phyloP scores from a whole-genome alignment of 352 stramenopile genomes.

The Phytophthora sansomeana region DNA sequence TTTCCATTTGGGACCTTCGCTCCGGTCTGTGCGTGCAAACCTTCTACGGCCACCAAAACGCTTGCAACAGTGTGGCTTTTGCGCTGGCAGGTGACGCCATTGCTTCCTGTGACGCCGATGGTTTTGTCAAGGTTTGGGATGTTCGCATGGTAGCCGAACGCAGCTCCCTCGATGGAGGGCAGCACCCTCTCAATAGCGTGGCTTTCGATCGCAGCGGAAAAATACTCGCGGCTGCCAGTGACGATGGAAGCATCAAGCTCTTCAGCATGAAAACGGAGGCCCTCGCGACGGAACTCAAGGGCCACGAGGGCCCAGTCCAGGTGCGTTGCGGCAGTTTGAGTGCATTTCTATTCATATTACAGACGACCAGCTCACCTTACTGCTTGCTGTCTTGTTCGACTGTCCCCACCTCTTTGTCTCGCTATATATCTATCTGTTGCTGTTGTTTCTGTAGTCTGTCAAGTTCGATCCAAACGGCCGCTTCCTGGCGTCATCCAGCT shows the following conservation, averaged over 20 bases:
- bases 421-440: slow-evolving; percentile 36
- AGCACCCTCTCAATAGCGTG: slow-evolving; percentile 93
- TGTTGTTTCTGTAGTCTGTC: slow-evolving; percentile 68
- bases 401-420: slow-evolving; percentile 14
- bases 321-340: slow-evolving; percentile 45
- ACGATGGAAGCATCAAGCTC: slow-evolving; percentile 92
- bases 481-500: slow-evolving; percentile 92
- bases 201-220: slow-evolving; percentile 91
- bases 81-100: slow-evolving; percentile 90
- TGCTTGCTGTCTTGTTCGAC: slow-evolving; percentile 13
- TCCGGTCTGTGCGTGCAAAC: slow-evolving; percentile 93
- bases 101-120: slow-evolving; percentile 93
- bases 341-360: slow-evolving; percentile 40
- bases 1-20: slow-evolving; percentile 96
- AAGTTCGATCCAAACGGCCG: slow-evolving; percentile 90
- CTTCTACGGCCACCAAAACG: slow-evolving; percentile 96
- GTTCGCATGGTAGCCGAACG: slow-evolving; percentile 95
- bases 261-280: slow-evolving; percentile 84
- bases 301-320: slow-evolving; percentile 95
- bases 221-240: slow-evolving; percentile 84
- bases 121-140: slow-evolving; percentile 96
- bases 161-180: slow-evolving; percentile 81
- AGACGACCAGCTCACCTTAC: slow-evolving; percentile 21
- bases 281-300: slow-evolving; percentile 82
- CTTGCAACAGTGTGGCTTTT: slow-evolving; percentile 92